These are phyloP conservation scores for Tulasnella sp. DNA, from an alignment of 768 basidiomycete genomes.

Conservation along the genomic window DNA sequence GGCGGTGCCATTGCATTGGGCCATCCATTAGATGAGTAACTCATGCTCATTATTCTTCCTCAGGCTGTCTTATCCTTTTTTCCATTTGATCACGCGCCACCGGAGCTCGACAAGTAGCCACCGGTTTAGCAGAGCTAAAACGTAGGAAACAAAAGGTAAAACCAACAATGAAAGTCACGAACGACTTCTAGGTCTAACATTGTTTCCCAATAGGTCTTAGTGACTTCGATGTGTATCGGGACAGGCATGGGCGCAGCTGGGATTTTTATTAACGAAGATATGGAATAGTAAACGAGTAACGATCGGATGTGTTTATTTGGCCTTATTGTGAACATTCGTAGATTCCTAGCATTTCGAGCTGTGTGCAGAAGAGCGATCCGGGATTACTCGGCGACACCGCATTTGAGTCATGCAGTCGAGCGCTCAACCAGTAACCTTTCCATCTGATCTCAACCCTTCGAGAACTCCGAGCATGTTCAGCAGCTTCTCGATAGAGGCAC, in stretches of 20 bases:
- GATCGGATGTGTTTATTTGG: no score
- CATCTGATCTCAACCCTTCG: no score
- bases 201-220: constrained; percentile 39
- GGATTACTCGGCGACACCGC: no score
- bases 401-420: no score
- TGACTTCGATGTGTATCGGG: constrained; percentile 81
- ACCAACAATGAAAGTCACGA: not conserved
- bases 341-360: no score
- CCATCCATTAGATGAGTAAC: constrained; percentile 21
- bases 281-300: no score
- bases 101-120: constrained; percentile 74
- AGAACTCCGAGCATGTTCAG: not conserved
- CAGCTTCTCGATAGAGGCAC: not conserved
- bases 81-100: constrained; percentile 44
- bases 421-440: no score
- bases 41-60: constrained; percentile 28
- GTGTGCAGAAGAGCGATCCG: no score
- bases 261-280: constrained; percentile 47
- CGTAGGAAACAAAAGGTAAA: constrained; percentile 23
- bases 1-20: constrained; percentile 85
- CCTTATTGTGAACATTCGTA: no score
- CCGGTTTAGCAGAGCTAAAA: constrained; percentile 46
- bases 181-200: not conserved
- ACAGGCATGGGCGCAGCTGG: constrained; percentile 80
- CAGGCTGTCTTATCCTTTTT: constrained; percentile 43